Evolutionary conservation across 495 filamentous ascomycete species (phyloP).

Genomic region (Penicillium psychrofluorescens): DNA sequence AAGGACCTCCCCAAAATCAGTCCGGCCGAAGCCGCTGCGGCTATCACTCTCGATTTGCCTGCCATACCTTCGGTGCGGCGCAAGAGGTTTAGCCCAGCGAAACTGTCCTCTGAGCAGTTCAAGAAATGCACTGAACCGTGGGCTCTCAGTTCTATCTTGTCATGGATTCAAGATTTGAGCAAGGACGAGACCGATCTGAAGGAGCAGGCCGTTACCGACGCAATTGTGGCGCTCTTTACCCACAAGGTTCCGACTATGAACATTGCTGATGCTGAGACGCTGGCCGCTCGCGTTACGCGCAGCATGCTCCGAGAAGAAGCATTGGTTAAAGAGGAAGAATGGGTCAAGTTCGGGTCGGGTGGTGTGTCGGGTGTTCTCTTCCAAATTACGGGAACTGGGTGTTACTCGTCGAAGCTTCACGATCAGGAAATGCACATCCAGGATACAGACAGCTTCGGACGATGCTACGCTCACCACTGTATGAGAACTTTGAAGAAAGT

Average conservation of each 20-base stretch:
- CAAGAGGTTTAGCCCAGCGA: constrained; percentile 80
- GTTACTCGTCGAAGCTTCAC: constrained; percentile 81
- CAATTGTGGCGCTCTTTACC: constrained; percentile 83
- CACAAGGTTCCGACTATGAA: constrained; percentile 99
- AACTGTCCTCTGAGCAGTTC: constrained; percentile 76
- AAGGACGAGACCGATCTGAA: constrained; percentile 80
- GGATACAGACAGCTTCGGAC: constrained; percentile 52
- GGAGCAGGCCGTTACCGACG: constrained; percentile 73
- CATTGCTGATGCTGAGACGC: constrained; percentile 86
- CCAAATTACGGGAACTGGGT: constrained; percentile 88
- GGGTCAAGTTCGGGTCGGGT: constrained; percentile 83
- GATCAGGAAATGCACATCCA: constrained; percentile 70
- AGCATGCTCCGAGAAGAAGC: constrained; percentile 76
- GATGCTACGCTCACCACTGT: constrained; percentile 94
- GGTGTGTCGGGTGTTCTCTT: constrained; percentile 80
- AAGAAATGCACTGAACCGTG: constrained; percentile 84
- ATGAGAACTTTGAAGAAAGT: constrained; percentile 91
- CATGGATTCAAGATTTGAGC: constrained; percentile 82
- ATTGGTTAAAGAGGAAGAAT: constrained; percentile 87
- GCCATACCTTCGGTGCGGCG: constrained; percentile 60
- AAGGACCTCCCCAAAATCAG: constrained; percentile 36
- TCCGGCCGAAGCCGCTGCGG: constrained; percentile 35
- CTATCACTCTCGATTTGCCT: constrained; percentile 59
- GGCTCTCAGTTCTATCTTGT: constrained; percentile 81
- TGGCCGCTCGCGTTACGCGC: constrained; percentile 70